Evolutionary conservation across 495 filamentous ascomycete species (phyloP).

Genomic region (Chaetomidium leptoderma): DNA sequence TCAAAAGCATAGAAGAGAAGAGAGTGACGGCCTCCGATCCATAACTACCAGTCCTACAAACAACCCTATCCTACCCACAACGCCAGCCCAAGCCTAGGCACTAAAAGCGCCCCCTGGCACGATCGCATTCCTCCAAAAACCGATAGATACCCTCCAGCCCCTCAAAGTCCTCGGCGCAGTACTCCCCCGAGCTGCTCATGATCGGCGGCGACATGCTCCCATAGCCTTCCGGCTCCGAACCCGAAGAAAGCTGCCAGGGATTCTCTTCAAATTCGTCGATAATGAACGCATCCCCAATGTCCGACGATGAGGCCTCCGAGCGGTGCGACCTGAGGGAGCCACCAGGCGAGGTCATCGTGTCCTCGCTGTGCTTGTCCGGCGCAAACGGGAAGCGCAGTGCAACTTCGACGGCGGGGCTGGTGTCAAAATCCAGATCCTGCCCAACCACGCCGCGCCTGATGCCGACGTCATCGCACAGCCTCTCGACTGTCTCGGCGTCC

Average conservation of each 20-base stretch:
- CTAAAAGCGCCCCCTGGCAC: constrained; percentile 41
- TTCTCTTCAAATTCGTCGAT: constrained; percentile 39
- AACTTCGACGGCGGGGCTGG: constrained; percentile 57
- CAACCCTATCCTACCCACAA: constrained; percentile 3
- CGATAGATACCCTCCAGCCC: constrained; percentile 80
- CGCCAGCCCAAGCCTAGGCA: neutral
- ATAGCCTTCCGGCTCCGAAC: constrained; percentile 43
- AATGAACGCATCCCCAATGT: constrained; percentile 41
- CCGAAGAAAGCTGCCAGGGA: constrained; percentile 41
- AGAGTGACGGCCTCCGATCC: constrained; percentile 8
- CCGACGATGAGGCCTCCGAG: constrained; percentile 39
- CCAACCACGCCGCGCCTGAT: constrained; percentile 68
- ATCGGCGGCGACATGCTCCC: constrained; percentile 46
- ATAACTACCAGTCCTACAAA: neutral
- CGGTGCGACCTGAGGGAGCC: constrained; percentile 43
- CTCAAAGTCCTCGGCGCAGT: constrained; percentile 60
- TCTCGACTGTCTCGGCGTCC: constrained; percentile 76
- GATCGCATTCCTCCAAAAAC: constrained; percentile 84
- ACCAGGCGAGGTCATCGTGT: constrained; percentile 49
- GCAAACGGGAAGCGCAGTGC: constrained; percentile 85
- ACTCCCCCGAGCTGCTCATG: constrained; percentile 39
- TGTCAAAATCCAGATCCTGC: constrained; percentile 73
- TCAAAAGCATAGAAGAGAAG: constrained; percentile 7
- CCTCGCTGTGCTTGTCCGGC: constrained; percentile 45
- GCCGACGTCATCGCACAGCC: constrained; percentile 80